Conservation (phyloP, 305 asterid species). For the Fraxinus latifolia region DNA sequence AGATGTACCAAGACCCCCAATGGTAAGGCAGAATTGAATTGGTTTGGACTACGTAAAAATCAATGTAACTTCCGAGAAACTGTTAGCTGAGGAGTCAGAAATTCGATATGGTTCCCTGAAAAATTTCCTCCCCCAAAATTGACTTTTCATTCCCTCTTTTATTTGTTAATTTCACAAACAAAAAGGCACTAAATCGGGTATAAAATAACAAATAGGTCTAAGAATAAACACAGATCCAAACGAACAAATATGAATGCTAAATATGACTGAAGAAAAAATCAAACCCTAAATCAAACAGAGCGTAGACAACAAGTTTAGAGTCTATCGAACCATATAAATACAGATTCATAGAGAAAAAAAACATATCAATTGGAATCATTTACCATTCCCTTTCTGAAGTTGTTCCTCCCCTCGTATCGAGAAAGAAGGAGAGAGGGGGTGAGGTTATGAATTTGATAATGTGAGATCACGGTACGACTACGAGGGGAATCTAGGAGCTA, state of each 20-base stretch:
- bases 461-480: neutral
- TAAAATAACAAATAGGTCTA: neutral
- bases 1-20: neutral
- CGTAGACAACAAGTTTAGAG: neutral
- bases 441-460: neutral
- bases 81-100: neutral
- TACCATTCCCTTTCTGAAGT: neutral
- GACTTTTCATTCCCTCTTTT: neutral
- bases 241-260: neutral
- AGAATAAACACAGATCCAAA: neutral
- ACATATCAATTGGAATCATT: neutral
- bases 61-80: neutral
- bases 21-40: neutral
- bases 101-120: neutral
- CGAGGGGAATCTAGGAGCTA: neutral
- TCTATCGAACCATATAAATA: neutral
- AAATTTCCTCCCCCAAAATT: neutral
- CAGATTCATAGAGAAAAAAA: neutral
- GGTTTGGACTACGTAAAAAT: neutral
- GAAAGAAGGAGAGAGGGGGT: neutral
- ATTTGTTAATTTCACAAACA: neutral
- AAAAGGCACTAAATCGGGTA: neutral
- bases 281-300: constrained; percentile 1
- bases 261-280: neutral
- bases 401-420: neutral